Percentiles rank a stretch among this genome's conserved stretches.
Evolutionary conservation across 2,329 filamentous ascomycete species (phyloP).

Genomic region (Grosmannia clavigera): DNA sequence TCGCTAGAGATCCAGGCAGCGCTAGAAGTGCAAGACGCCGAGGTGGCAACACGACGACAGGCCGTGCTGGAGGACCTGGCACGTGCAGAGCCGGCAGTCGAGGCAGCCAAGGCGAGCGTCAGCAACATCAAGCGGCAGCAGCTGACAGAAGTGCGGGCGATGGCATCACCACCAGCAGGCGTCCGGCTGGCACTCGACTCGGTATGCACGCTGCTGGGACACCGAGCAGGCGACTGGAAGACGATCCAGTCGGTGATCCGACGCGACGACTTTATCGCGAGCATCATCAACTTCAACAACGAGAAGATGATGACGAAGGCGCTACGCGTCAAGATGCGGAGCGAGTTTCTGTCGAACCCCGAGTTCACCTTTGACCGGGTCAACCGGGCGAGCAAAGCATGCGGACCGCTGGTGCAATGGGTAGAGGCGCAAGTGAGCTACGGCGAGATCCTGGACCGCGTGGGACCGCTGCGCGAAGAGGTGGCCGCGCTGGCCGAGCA

Average conservation of each 20-base stretch:
- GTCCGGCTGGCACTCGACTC: conserved; percentile 88
- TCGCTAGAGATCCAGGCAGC: conserved; percentile 82
- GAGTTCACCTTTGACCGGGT: conserved; percentile 96
- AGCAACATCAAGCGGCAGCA: conserved; percentile 98
- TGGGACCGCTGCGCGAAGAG: conserved; percentile 85
- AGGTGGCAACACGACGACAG: conserved; percentile 71
- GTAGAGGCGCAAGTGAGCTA: conserved; percentile 93
- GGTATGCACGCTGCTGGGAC: conserved; percentile 89
- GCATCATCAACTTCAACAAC: conserved; percentile 95
- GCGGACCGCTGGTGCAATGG: conserved; percentile 94
- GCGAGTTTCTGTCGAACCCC: conserved; percentile 80
- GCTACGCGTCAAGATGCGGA: conserved; percentile 78
- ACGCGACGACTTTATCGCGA: conserved; percentile 91
- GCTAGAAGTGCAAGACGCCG: conserved; percentile 77
- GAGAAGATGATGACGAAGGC: conserved; percentile 83
- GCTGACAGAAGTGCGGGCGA: conserved; percentile 91
- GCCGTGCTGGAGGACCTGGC: conserved; percentile 81
- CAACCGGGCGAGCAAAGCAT: conserved; percentile 91
- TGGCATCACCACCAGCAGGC: conserved; percentile 83
- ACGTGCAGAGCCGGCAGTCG: conserved; percentile 81
- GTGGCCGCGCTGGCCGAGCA: conserved; percentile 78
- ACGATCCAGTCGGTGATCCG: conserved; percentile 79
- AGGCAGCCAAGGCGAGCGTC: conserved; percentile 89
- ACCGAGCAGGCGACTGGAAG: conserved; percentile 89
- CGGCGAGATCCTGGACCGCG: conserved; percentile 89